Base-by-base conservation (phyloP, 306 rosid genomes). In the Potentilla sterilis region DNA sequence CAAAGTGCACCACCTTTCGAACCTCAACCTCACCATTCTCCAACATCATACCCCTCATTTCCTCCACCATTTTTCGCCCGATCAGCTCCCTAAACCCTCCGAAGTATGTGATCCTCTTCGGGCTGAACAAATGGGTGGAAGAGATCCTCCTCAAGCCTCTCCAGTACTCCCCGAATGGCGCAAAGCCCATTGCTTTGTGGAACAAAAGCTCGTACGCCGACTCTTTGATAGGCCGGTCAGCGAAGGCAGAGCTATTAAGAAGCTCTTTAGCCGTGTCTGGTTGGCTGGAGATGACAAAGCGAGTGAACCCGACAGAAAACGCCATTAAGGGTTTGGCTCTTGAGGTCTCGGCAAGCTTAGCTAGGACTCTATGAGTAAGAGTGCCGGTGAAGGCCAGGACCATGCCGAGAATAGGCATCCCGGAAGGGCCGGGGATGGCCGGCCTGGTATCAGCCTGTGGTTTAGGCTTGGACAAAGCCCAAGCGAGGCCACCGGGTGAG, bases 91-190 rank as follows among this genome's bases (percentile, higher is more conserved):
- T 78, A 41, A 83, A 84, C 10, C 22, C 49, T 63, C 79, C 91
- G 0, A 81, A 88, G 1, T 18, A 32, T 0, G 75, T 14, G 2
- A 92, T 81, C 16, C 92, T 82, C 18, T 70, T 84, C 0, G 92
- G 96, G 10, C 85, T 82, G 74, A 92, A 92, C 81, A 92, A 61
- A 57, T 83, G 86, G 9, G 85, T 76, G 0, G 92, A 57, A 0
- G 98, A 88, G 52, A 92, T 92, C 44, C 86, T 92, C 86, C 97
- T 87, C 44, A 92, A 81, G 37, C 75, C 87, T 79, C 96, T 84
- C 97, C 97, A 92, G 67, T 92, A 92, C 47, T 87, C 96, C 0
- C 97, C 96, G 13, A 81, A 89, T 0, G 96, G 97, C 11, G 97
- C 93, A 14, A 92, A 92, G 0, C 97, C 97, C 92, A 90, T 92